Conservation (phyloP, 805 yeast genomes). For the Pichia thaimueangensis region DNA sequence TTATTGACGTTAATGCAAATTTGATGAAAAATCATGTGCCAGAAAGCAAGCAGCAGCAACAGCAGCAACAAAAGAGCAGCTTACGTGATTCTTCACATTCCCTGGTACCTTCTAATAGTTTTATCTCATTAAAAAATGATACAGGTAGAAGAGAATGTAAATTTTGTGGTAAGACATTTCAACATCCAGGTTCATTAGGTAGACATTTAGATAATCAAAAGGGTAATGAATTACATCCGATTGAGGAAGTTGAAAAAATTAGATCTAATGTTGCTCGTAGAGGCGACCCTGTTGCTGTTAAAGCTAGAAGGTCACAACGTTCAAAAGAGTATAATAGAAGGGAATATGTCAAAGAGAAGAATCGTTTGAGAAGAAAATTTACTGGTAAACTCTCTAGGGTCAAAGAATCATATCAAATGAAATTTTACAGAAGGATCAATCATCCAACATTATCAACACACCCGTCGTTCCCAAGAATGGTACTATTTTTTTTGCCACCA, state of each 20-base stretch:
- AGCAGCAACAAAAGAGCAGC: too few species aligned
- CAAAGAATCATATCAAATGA: conserved; percentile 29
- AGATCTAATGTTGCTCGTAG: conserved; percentile 46
- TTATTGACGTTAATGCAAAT: background rate
- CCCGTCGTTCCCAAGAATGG: conserved; percentile 45
- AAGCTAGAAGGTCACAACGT: conserved; percentile 33
- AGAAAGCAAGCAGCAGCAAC: background rate
- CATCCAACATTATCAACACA: conserved; percentile 35
- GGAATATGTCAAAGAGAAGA: conserved; percentile 42
- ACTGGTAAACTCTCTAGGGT: conserved; percentile 39
- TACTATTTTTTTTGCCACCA: conserved; percentile 40
- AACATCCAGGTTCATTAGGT: conserved; percentile 54
- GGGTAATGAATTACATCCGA: conserved; percentile 48
- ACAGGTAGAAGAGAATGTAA: conserved; percentile 25
- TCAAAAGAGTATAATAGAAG: conserved; percentile 42
- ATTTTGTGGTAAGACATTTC: conserved; percentile 48
- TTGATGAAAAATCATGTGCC: background rate
- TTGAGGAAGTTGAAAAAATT: conserved; percentile 38
- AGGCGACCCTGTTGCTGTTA: conserved; percentile 39
- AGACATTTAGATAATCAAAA: conserved; percentile 52
- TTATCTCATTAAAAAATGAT: background rate
- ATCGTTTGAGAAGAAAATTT: conserved; percentile 37
- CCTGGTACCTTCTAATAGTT: background rate
- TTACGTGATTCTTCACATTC: background rate
- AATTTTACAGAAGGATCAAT: conserved; percentile 33